Conservation (phyloP, 768 basidiomycete species). For the Mycena chlorophos region DNA sequence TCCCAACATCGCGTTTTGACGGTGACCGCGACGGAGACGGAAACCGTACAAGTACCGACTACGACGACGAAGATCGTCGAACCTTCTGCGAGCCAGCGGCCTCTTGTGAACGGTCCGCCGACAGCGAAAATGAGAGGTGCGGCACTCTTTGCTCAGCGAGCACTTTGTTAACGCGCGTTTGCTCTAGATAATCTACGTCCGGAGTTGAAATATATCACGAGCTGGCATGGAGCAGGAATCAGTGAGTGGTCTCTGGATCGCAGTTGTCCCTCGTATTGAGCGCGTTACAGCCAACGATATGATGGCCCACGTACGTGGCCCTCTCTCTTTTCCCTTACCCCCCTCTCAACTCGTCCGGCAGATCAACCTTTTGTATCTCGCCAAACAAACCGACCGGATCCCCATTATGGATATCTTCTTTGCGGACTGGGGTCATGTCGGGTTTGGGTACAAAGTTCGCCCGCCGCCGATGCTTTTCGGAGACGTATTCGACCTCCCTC, state of each 20-base stretch:
- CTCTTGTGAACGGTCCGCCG: conserved; percentile 11
- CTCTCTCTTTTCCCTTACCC: background rate
- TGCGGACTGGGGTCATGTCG: conserved; percentile 17
- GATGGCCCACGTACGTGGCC: conserved; percentile 7
- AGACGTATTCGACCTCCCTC: conserved; percentile 36
- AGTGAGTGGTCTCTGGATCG: conserved; percentile 6
- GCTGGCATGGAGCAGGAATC: conserved; percentile 12
- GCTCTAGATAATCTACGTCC: conserved; percentile 10
- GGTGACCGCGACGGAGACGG: no score
- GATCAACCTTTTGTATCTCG: conserved; percentile 39
- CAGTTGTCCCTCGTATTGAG: background rate
- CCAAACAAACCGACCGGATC: conserved; percentile 31
- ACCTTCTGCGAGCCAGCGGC: no score
- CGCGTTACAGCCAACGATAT: conserved; percentile 11
- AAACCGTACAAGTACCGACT: no score
- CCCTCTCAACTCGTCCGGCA: conserved; percentile 12
- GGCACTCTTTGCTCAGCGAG: background rate
- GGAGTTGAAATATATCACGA: conserved; percentile 12
- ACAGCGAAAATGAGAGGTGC: conserved; percentile 7
- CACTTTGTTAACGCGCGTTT: background rate
- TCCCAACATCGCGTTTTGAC: no score
- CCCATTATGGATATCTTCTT: conserved; percentile 37
- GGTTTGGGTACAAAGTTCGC: background rate
- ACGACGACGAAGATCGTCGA: no score
- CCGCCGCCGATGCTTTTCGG: conserved; percentile 23